Evolutionary conservation across 2,329 filamentous ascomycete genomes (phyloP), one percentile per base, ranked within the genome.

Genomic region (Aspergillus ibericus): DNA sequence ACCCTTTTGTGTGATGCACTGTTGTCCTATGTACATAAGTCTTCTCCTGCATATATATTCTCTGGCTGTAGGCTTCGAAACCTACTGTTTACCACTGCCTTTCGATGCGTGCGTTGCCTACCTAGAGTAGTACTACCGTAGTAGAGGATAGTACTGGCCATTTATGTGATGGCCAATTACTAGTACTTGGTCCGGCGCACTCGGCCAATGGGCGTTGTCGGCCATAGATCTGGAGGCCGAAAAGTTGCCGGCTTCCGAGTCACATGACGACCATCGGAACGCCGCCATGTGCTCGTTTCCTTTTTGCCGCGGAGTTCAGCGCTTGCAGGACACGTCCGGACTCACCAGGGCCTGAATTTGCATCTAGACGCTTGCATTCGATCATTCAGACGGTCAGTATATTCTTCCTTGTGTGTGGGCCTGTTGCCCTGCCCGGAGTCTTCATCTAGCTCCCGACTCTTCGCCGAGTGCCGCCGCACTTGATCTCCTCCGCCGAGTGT

Each of bases 1-100:
- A 64, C 63, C 61, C 56, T 60, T 60, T 55, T 42, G 27, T 53
- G 51, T 64, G 55, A 52, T 58, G 61, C 59, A 64, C 58, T 61
- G 61, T 63, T 48, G 40, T 66, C 61, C 61, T 58, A 52, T 73
- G 70, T 73, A 73, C 67, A 73, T 73, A 72, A 70, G 59, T 58
- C 55, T 64, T 66, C 58, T 64, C 47, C 55, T 71, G 65, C 68
- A 70, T 70, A 71, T 68, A 71, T 56, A 48, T 27, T 55, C 52
- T 51, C 46, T 29, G 49, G 60, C 46, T 47, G 59, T 51, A 53
- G 47, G 55, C 25, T 56, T 57, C 36, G 40, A 52, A 20, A 36
- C 50, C 57, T 60, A 38, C 56, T 35, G 18, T 48, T 53, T 6
- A 20, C 13, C 32, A 38, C 58, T 36, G 27, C 16, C 32, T 42